Evolutionary conservation across 2,329 filamentous ascomycete genomes (phyloP).

Genomic region (Fusarium siculi): DNA sequence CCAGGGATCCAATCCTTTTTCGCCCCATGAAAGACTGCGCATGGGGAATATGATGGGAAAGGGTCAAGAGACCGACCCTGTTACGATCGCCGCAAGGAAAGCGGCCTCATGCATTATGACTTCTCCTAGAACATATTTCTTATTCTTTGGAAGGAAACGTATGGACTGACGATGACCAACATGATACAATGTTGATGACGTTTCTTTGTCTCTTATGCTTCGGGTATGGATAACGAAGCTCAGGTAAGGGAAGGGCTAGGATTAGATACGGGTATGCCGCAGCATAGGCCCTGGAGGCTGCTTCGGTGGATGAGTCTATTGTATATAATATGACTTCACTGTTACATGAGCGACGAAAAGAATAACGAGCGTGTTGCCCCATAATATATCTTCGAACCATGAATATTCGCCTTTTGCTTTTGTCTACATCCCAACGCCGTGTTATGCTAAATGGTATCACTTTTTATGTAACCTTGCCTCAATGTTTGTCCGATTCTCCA

Average conservation of each 20-base stretch:
- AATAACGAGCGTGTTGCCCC: background rate
- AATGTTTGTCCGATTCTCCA: slow-evolving; percentile 60
- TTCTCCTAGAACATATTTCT: slow-evolving; percentile 17
- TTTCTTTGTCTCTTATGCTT: slow-evolving; percentile 15
- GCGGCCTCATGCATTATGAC: slow-evolving; percentile 31
- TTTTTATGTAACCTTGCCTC: background rate
- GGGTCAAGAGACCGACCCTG: background rate
- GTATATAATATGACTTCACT: slow-evolving; percentile 26
- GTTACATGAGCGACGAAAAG: slow-evolving; percentile 19
- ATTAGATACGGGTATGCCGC: slow-evolving; percentile 2
- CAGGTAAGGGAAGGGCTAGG: background rate
- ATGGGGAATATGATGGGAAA: background rate
- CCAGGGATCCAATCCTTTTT: background rate
- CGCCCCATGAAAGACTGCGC: background rate
- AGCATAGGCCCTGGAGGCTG: slow-evolving; percentile 33
- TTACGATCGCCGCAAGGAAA: slow-evolving; percentile 17
- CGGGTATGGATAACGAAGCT: background rate
- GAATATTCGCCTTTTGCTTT: slow-evolving; percentile 2
- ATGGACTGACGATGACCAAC: slow-evolving; percentile 28
- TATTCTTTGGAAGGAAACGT: slow-evolving; percentile 10
- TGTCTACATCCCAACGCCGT: slow-evolving; percentile 30
- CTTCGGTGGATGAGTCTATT: slow-evolving; percentile 14
- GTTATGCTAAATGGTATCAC: slow-evolving; percentile 25
- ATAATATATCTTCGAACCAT: background rate
- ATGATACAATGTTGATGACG: slow-evolving; percentile 25